phyloP scores from a whole-genome alignment of 495 filamentous ascomycete species.

The Aspergillus bridgeri region DNA sequence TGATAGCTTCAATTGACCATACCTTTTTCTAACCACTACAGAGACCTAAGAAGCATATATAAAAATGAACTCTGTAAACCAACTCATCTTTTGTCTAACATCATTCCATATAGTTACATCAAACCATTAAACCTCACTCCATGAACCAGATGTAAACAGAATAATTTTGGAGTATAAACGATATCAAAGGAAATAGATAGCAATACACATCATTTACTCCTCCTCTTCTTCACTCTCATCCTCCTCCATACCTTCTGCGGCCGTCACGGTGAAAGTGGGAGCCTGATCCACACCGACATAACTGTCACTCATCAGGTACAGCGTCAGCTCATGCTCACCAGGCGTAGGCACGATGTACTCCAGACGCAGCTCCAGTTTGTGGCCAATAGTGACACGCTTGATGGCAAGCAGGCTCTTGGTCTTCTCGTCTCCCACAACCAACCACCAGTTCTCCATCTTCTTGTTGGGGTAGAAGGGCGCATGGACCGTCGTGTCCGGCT shows the following conservation, averaged over 20 bases:
- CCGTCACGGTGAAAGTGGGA: slow-evolving; percentile 78
- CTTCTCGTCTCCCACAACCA: slow-evolving; percentile 85
- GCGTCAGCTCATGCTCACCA: slow-evolving; percentile 82
- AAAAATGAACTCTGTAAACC: neutral
- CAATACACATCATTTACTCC: slow-evolving; percentile 37
- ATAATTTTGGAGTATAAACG: slow-evolving; percentile 17
- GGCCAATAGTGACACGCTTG: slow-evolving; percentile 86
- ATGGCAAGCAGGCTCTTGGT: slow-evolving; percentile 85
- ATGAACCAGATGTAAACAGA: slow-evolving; percentile 11
- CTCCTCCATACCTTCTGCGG: slow-evolving; percentile 91
- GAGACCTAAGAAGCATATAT: no score
- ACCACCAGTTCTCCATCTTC: slow-evolving; percentile 98
- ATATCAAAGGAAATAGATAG: slow-evolving; percentile 6
- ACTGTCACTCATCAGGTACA: slow-evolving; percentile 96
- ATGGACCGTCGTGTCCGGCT: slow-evolving; percentile 81
- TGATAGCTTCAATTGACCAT: neutral
- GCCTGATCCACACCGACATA: slow-evolving; percentile 98
- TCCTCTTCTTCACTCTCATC: slow-evolving; percentile 82
- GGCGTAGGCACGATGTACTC: slow-evolving; percentile 85
- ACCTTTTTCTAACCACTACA: neutral
- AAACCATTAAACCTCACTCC: neutral
- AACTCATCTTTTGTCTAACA: slow-evolving; percentile 5
- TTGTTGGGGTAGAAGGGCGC: slow-evolving; percentile 89
- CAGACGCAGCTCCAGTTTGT: slow-evolving; percentile 70
- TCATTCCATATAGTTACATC: slow-evolving; percentile 22